Evolutionary conservation across 2,329 filamentous ascomycete species (phyloP).

Genomic region (Dryadomyces sulphureus): DNA sequence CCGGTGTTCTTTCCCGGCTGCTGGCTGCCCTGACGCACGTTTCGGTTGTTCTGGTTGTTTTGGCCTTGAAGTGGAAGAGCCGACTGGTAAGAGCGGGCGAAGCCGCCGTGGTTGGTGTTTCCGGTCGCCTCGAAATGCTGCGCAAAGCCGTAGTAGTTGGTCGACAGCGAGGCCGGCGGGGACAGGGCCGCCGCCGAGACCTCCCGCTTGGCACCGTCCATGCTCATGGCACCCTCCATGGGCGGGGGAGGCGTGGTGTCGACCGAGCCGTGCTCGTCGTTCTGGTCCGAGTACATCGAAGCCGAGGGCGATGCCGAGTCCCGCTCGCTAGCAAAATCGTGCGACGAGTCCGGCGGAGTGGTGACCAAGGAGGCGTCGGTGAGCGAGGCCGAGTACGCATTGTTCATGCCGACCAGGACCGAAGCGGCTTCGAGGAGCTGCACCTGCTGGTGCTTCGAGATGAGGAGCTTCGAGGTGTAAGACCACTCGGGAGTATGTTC

Average conservation of each 20-base stretch:
- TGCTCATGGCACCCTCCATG: conserved; percentile 41
- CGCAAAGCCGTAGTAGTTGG: conserved; percentile 43
- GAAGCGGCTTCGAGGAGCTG: conserved; percentile 93
- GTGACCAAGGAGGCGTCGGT: conserved; percentile 29
- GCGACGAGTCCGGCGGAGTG: conserved; percentile 50
- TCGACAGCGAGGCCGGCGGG: conserved; percentile 15
- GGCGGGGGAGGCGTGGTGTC: conserved; percentile 81
- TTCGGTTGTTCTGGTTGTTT: too few relatives aligned
- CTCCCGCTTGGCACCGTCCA: conserved; percentile 25
- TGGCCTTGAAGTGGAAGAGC: conserved; percentile 10
- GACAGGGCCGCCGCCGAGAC: conserved; percentile 28
- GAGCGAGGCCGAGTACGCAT: not conserved
- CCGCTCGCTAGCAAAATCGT: conserved; percentile 60
- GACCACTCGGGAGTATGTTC: conserved; percentile 98
- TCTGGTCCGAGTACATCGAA: conserved; percentile 66
- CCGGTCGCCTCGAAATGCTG: not conserved
- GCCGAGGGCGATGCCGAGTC: conserved; percentile 72
- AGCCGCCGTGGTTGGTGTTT: conserved; percentile 18
- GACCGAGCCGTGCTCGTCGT: conserved; percentile 67
- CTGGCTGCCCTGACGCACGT: not conserved
- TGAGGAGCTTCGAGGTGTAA: conserved; percentile 89
- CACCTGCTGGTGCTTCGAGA: conserved; percentile 98
- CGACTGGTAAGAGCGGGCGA: conserved; percentile 74
- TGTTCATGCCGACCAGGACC: conserved; percentile 85
- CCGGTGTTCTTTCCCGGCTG: conserved; percentile 68